These are phyloP conservation scores for Rosa hybrid DNA, from an alignment of 331 rosid species.

Conservation along the genomic window DNA sequence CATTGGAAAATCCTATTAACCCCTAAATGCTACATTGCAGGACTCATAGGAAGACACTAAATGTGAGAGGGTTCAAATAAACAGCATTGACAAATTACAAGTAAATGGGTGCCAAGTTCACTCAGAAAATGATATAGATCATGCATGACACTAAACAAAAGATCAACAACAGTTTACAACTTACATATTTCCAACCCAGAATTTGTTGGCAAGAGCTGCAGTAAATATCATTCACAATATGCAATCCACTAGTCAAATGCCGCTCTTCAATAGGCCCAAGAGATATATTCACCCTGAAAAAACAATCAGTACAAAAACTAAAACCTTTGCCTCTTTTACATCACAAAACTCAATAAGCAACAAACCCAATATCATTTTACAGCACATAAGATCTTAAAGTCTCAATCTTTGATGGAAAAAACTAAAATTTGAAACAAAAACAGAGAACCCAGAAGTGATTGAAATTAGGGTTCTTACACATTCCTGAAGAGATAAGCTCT, in stretches of 20 bases:
- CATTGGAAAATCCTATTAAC: background rate
- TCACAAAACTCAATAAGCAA: background rate
- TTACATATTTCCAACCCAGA: slow-evolving; percentile 43
- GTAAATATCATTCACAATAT: slow-evolving; percentile 36
- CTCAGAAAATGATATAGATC: background rate
- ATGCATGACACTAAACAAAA: background rate
- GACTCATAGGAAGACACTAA: background rate
- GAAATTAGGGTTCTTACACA: slow-evolving; percentile 24
- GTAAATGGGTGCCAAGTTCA: background rate
- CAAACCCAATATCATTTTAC: slow-evolving; percentile 5
- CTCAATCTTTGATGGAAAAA: background rate
- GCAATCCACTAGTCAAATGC: slow-evolving; percentile 31
- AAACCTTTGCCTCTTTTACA: background rate
- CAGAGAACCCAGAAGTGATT: background rate
- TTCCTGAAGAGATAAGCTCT: slow-evolving; percentile 36
- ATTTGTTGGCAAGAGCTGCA: slow-evolving; percentile 47
- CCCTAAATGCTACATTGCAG: background rate
- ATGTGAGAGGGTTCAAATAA: background rate
- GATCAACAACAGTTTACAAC: background rate
- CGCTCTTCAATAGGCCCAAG: slow-evolving; percentile 39
- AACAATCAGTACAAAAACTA: background rate
- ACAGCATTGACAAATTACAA: background rate
- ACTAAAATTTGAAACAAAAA: background rate
- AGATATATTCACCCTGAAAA: slow-evolving; percentile 30
- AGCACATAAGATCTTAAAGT: background rate